These are phyloP conservation scores for Colletotrichum lentis DNA, from an alignment of 2,329 filamentous ascomycete genomes.

Conservation along the genomic window DNA sequence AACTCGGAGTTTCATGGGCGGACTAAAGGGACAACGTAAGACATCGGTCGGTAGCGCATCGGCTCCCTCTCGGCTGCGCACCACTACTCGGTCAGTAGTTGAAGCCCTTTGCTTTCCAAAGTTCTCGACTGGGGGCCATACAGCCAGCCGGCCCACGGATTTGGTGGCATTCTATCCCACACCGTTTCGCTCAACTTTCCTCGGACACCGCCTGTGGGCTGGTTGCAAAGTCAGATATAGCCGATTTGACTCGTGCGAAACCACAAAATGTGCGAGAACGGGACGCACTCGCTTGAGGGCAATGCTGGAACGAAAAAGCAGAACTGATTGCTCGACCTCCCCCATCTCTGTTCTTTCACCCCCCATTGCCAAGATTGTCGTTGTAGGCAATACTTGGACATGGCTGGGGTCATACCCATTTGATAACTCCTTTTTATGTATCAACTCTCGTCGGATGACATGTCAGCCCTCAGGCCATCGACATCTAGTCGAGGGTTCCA, in stretches of 20 bases:
- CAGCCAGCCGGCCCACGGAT: conserved; percentile 5
- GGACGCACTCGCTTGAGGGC: background rate
- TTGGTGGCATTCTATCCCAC: background rate
- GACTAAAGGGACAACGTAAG: background rate
- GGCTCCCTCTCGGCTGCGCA: background rate
- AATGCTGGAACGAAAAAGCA: background rate
- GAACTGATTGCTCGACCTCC: no score
- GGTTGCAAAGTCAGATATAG: background rate
- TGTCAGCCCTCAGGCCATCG: background rate
- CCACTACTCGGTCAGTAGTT: background rate
- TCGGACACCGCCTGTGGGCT: background rate
- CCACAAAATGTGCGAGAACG: background rate
- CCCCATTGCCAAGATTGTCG: background rate
- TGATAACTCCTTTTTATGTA: no score
- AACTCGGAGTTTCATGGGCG: background rate
- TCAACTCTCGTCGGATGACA: background rate
- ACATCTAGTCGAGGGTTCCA: background rate
- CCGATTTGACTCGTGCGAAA: background rate
- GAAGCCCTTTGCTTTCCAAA: background rate
- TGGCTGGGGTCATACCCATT: no score
- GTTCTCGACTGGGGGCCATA: background rate
- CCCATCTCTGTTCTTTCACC: background rate
- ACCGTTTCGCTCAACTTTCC: conserved; percentile 5
- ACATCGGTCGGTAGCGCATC: background rate
- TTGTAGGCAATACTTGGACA: no score